Evolutionary conservation across 768 basidiomycete species (phyloP).

Genomic region (Lentinus tigrinus): DNA sequence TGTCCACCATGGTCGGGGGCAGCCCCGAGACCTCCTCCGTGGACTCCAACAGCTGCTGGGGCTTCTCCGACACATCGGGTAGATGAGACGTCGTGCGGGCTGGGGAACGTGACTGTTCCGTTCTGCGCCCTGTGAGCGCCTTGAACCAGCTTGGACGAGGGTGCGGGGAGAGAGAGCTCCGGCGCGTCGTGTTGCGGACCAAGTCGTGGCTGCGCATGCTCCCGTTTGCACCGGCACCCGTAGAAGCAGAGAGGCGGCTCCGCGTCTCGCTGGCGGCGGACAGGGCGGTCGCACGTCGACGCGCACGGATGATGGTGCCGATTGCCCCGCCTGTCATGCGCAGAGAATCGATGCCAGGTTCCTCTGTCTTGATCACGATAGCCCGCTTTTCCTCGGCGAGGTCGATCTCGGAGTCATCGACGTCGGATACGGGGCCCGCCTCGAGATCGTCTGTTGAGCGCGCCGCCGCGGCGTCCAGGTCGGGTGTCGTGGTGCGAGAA

Average conservation of each 20-base stretch:
- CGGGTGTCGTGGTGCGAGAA: neutral
- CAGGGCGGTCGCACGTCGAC: conserved; percentile 23
- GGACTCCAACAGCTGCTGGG: neutral
- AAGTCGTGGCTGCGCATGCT: conserved; percentile 9
- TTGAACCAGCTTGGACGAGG: conserved; percentile 8
- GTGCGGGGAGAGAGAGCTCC: conserved; percentile 4
- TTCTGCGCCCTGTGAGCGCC: conserved; percentile 1
- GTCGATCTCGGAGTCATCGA: conserved; percentile 16
- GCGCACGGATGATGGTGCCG: conserved; percentile 79
- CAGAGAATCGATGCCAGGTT: conserved; percentile 87
- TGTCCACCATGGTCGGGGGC: neutral
- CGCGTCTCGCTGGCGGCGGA: conserved; percentile 19
- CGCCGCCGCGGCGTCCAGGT: neutral
- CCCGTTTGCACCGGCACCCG: neutral
- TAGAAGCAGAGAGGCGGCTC: conserved; percentile 4
- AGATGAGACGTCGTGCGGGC: neutral
- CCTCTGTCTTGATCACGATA: conserved; percentile 48
- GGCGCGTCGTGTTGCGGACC: neutral
- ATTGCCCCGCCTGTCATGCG: conserved; percentile 86
- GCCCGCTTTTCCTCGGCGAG: conserved; percentile 19
- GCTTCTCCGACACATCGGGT: conserved; percentile 7
- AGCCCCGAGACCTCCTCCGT: conserved; percentile 3
- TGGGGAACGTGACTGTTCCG: neutral
- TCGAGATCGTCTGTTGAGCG: conserved; percentile 13
- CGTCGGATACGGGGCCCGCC: conserved; percentile 5